phyloP scores from a whole-genome alignment of 805 yeast genomes.

The Spathaspora girioi region DNA sequence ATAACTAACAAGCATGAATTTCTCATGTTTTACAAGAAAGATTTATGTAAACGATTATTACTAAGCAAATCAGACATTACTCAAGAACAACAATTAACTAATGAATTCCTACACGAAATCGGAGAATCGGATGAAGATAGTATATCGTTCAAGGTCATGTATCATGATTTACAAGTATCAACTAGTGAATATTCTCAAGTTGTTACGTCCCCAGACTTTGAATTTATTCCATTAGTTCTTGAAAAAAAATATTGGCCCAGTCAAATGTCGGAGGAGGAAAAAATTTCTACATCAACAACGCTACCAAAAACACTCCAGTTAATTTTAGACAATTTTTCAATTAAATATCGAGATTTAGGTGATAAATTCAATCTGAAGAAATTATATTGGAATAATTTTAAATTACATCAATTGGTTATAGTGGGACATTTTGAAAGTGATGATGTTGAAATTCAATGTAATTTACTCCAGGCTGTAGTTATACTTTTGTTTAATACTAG shows the following conservation, averaged over 20 bases:
- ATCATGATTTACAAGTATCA: conserved; percentile 27
- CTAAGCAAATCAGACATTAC: conserved; percentile 16
- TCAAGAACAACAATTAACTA: conserved; percentile 18
- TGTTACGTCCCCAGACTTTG: conserved; percentile 9
- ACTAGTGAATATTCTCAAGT: not conserved
- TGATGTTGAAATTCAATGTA: conserved; percentile 34
- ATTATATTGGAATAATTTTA: conserved; percentile 40
- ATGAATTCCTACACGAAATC: conserved; percentile 22
- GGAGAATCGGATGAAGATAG: conserved; percentile 30
- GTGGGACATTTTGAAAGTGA: conserved; percentile 23
- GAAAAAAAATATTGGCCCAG: conserved; percentile 40
- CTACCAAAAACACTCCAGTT: conserved; percentile 16
- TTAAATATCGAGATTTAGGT: conserved; percentile 15
- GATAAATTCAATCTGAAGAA: conserved; percentile 20
- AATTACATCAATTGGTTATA: conserved; percentile 39
- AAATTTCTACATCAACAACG: conserved; percentile 14
- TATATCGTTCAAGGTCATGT: conserved; percentile 27
- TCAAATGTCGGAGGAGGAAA: conserved; percentile 19
- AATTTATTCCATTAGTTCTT: conserved; percentile 29
- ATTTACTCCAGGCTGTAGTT: conserved; percentile 43
- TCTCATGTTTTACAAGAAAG: conserved; percentile 25
- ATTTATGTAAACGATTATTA: conserved; percentile 35
- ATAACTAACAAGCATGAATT: conserved; percentile 32
- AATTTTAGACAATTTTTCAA: conserved; percentile 18
- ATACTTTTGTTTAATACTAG: conserved; percentile 33